phyloP scores from a whole-genome alignment of 768 basidiomycete genomes.

The Suillus plorans region DNA sequence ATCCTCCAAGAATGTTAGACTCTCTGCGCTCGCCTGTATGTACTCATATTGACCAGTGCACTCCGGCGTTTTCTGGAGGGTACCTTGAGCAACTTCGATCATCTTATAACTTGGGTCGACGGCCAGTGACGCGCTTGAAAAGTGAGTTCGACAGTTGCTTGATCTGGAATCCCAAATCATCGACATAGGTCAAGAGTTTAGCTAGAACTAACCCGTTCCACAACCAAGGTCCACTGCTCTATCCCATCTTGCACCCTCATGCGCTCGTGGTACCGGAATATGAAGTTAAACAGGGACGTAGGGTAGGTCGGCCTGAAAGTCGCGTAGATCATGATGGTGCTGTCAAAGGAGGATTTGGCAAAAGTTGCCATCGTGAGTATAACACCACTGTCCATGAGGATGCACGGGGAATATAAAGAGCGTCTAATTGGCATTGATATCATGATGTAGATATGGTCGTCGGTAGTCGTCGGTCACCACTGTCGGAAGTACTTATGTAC shows the following conservation, averaged over 20 bases:
- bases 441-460: not conserved
- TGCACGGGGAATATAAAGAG: not conserved
- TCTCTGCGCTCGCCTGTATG: conserved; percentile 49
- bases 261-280: conserved; percentile 57
- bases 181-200: no score
- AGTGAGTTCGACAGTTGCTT: conserved; percentile 62
- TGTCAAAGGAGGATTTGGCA: conserved; percentile 67
- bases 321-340: conserved; percentile 64
- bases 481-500: no score
- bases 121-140: conserved; percentile 59
- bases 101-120: conserved; percentile 74
- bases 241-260: conserved; percentile 38
- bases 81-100: conserved; percentile 52
- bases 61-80: conserved; percentile 18
- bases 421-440: not conserved
- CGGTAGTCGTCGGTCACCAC: no score
- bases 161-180: conserved; percentile 42
- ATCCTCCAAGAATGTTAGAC: conserved; percentile 47
- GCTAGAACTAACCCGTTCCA: conserved; percentile 60
- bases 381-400: not conserved
- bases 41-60: conserved; percentile 30
- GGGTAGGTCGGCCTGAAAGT: conserved; percentile 76
- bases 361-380: conserved; percentile 68
- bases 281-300: conserved; percentile 55
- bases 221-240: conserved; percentile 77